Evolutionary conservation across 2,329 filamentous ascomycete genomes (phyloP), one percentile per base, ranked within the genome.

Genomic region (Colletotrichum magnum): DNA sequence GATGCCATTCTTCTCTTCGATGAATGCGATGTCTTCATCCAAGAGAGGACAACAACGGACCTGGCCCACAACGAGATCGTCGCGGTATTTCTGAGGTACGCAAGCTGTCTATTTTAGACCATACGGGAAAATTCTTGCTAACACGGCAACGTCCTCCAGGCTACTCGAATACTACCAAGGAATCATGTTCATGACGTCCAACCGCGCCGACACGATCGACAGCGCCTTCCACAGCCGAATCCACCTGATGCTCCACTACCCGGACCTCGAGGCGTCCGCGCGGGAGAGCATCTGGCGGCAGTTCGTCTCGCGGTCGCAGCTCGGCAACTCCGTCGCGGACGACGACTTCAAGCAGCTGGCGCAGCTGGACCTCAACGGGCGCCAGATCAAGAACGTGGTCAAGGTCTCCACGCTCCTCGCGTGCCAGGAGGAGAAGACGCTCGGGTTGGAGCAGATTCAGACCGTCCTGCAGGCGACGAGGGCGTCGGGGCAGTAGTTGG

Each of bases 131-230:
- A 1, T 1, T 1, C 15, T 43, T 12, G 15, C 39, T 43, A 16
- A 43, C 39, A 4, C 4, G 15, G 10, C 13, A 13, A 39, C 13
- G 2, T 13, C 9, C 36, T 39, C 39, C 15, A 43, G 39, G 5
- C 10, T 43, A 64, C 85, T 97, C 0, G 94, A 97, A 79, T 97
- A 97, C 78, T 97, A 96, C 82, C 93, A 96, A 77, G 94, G 94
- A 5, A 97, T 97, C 62, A 80, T 97, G 7, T 96, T 97, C 83
- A 80, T 97, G 36, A 97, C 94, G 0, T 97, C 94, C 3, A 97
- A 97, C 77, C 89, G 94, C 1, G 93, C 96, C 1, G 88, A 92
- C 10, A 28, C n/a, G 4, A 24, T 58, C 39, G 56, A 58, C 56
- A 15, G 16, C 5, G 56, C 56, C n/a, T 45, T 58, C 74, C 78